phyloP scores from a whole-genome alignment of 768 basidiomycete genomes.

The Erythrobasidium yunnanense region DNA sequence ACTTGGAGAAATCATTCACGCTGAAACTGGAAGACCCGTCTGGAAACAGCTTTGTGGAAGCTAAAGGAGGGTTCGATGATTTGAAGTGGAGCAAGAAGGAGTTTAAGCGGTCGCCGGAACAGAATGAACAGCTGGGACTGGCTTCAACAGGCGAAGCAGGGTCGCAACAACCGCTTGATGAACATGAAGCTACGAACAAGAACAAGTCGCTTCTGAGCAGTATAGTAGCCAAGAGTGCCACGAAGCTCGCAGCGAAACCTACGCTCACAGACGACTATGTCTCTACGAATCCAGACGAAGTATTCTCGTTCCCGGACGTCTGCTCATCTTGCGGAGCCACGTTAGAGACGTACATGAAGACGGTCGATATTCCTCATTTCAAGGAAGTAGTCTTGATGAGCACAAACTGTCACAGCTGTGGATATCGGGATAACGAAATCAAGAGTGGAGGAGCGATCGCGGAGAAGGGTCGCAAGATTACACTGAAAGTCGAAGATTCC shows the following conservation, averaged over 20 bases:
- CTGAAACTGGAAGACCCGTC: slow-evolving; percentile 81
- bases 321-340: slow-evolving; percentile 81
- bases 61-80: slow-evolving; percentile 73
- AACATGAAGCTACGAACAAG: too few species aligned
- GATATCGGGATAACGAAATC: slow-evolving; percentile 95
- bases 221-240: too few species aligned
- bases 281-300: slow-evolving; percentile 59
- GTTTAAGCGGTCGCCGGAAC: slow-evolving; percentile 65
- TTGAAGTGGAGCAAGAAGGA: slow-evolving; percentile 82
- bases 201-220: too few species aligned
- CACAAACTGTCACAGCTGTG: slow-evolving; percentile 87
- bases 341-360: slow-evolving; percentile 85
- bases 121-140: slow-evolving; percentile 70
- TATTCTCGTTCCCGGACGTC: slow-evolving; percentile 71
- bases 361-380: slow-evolving; percentile 92
- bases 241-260: slow-evolving; percentile 2
- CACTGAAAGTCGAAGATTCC: slow-evolving; percentile 74
- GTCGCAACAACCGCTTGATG: too few species aligned
- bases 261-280: slow-evolving; percentile 29
- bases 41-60: slow-evolving; percentile 90
- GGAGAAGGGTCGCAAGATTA: slow-evolving; percentile 71
- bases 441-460: slow-evolving; percentile 89
- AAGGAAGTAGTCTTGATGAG: slow-evolving; percentile 98
- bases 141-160: slow-evolving; percentile 44
- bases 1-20: slow-evolving; percentile 50